phyloP scores from a whole-genome alignment of 2,329 filamentous ascomycete genomes.

The Dothiorella sarmentorum region DNA sequence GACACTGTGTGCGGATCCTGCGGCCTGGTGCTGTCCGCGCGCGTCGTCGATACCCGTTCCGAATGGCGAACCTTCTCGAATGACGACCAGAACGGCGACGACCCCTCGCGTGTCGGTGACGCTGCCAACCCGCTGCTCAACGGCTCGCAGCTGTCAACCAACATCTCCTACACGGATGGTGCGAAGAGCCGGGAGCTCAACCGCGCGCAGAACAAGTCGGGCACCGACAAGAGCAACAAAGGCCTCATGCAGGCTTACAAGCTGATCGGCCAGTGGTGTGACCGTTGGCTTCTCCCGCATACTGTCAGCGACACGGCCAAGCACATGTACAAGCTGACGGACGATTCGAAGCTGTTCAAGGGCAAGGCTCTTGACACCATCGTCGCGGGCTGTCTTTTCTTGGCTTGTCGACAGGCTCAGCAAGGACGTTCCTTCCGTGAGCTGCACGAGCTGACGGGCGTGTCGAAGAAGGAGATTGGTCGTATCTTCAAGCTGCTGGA shows the following conservation, averaged over 20 bases:
- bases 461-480: conserved; percentile 96
- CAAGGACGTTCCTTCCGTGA: conserved; percentile 90
- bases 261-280: conserved; percentile 83
- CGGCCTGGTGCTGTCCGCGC: conserved; percentile 83
- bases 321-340: conserved; percentile 90
- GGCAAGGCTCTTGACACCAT: conserved; percentile 92
- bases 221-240: conserved; percentile 80
- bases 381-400: conserved; percentile 95
- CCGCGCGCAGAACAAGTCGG: conserved; percentile 77
- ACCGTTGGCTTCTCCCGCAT: conserved; percentile 62
- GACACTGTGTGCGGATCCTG: conserved; percentile 93
- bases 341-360: conserved; percentile 91
- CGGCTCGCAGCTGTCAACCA: conserved; percentile 83
- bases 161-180: conserved; percentile 68
- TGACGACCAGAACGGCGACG: conserved; percentile 93
- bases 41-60: conserved; percentile 90
- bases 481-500: conserved; percentile 92
- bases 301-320: conserved; percentile 82
- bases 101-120: conserved; percentile 97
- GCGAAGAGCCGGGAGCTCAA: conserved; percentile 71
- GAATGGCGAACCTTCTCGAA: conserved; percentile 99
- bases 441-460: conserved; percentile 87
- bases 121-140: conserved; percentile 85
- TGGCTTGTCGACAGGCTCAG: conserved; percentile 86
- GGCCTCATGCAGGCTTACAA: conserved; percentile 76